Evolutionary conservation across 768 basidiomycete species (phyloP).

Genomic region (Aureoboletus auriporus): DNA sequence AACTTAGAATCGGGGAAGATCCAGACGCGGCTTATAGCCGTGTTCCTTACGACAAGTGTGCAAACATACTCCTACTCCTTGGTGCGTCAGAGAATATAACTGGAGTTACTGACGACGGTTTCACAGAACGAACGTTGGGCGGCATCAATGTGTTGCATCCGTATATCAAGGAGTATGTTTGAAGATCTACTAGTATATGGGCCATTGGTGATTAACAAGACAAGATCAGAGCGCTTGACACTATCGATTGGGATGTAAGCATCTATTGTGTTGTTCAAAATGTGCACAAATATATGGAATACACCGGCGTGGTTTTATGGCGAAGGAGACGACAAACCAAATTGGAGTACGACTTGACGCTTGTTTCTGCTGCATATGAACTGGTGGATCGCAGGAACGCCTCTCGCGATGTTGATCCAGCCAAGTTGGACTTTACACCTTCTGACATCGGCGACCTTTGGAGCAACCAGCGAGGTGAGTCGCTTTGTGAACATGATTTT

Average conservation of each 20-base stretch:
- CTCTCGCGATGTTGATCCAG: constrained; percentile 35
- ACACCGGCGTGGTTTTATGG: constrained; percentile 54
- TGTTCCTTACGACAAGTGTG: constrained; percentile 88
- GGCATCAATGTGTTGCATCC: constrained; percentile 54
- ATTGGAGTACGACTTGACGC: constrained; percentile 50
- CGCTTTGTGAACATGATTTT: background rate
- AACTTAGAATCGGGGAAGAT: constrained; percentile 63
- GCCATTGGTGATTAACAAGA: constrained; percentile 37
- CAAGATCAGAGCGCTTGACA: constrained; percentile 45
- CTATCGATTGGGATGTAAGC: constrained; percentile 55
- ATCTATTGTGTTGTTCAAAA: background rate
- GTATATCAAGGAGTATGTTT: constrained; percentile 55
- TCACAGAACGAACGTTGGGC: constrained; percentile 47
- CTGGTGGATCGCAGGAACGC: constrained; percentile 52
- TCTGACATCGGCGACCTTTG: constrained; percentile 46
- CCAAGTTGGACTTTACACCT: constrained; percentile 37
- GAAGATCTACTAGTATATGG: constrained; percentile 48
- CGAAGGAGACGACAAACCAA: constrained; percentile 45
- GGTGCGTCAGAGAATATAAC: constrained; percentile 37
- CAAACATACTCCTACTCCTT: constrained; percentile 81
- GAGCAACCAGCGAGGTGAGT: constrained; percentile 47
- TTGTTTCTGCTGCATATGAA: constrained; percentile 47
- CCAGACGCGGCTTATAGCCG: constrained; percentile 72
- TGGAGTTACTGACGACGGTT: background rate
- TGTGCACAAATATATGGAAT: background rate